phyloP scores from a whole-genome alignment of 768 basidiomycete genomes.

The Coprinopsis marcescibilis region DNA sequence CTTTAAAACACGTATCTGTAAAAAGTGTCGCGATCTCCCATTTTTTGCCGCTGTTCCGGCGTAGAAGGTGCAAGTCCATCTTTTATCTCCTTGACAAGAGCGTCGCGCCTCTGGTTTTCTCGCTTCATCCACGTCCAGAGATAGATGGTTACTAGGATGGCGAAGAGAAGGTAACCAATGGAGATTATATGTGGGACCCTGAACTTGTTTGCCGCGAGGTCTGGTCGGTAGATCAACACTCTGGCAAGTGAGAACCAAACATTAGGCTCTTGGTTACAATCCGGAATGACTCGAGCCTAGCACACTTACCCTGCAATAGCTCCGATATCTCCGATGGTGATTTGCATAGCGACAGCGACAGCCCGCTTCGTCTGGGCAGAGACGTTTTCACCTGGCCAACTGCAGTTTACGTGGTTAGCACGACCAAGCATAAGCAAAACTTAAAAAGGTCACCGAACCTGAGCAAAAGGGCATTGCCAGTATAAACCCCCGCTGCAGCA shows the following conservation, averaged over 20 bases:
- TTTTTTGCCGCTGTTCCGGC: slow-evolving; percentile 22
- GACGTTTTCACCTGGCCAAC: slow-evolving; percentile 65
- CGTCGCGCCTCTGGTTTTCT: slow-evolving; percentile 44
- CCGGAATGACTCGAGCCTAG: background rate
- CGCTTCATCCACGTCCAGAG: slow-evolving; percentile 43
- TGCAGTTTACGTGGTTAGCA: slow-evolving; percentile 10
- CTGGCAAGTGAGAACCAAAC: slow-evolving; percentile 18
- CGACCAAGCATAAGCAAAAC: background rate
- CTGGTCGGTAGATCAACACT: slow-evolving; percentile 52
- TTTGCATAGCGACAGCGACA: slow-evolving; percentile 57
- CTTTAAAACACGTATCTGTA: slow-evolving; percentile 36
- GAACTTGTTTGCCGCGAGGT: slow-evolving; percentile 38
- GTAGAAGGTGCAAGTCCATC: slow-evolving; percentile 15
- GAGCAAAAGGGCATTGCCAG: slow-evolving; percentile 50
- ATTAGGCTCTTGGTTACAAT: background rate
- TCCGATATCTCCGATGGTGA: slow-evolving; percentile 56
- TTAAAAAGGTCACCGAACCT: slow-evolving; percentile 31
- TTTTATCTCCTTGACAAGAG: slow-evolving; percentile 19
- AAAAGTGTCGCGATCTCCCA: slow-evolving; percentile 34
- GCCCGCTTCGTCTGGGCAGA: slow-evolving; percentile 64
- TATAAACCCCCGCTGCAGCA: slow-evolving; percentile 50
- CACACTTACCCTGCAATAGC: slow-evolving; percentile 42
- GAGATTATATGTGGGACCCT: slow-evolving; percentile 53
- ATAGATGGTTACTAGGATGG: slow-evolving; percentile 35
- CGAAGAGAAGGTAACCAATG: slow-evolving; percentile 53